Base-by-base conservation (phyloP, 371 early-diverging fungal genomes). In the Entomophthora muscae region DNA sequence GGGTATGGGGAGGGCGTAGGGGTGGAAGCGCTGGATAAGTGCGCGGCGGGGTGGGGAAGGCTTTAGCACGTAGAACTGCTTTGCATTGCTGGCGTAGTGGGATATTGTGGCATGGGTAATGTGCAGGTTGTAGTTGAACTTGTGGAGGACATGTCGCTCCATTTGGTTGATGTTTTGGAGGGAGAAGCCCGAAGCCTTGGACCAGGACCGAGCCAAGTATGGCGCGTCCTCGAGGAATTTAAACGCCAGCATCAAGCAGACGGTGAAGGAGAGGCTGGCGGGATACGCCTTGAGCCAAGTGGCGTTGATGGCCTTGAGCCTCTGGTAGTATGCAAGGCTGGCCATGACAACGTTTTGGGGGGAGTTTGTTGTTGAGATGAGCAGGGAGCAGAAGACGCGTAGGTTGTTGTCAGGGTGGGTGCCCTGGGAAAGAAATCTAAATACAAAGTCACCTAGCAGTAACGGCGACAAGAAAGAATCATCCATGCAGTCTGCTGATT, bases 211-310 rank as follows among this genome's bases (percentile, higher is more conserved):
- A 72, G 83, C 83, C 13, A 82, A 82, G 61, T 80, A 84, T 0
- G 83, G 80, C 62, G 81, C 80, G 66, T 84, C 85, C 60, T 83
- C 83, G 62, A 82, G 68, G 65, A 83, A 82, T 57, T 84, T 84
- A 68, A 81, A 82, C 13, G 80, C 85, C 69, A 71, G 69, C 85
- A 89, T 86, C 24, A 89, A 69, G 10, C 89, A 84, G 12, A 88
- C 88, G 0, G 83, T 83, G 65, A 88, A 84, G 54, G 86, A 64
- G 10, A 42, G 42, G 10, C 42, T 17, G 17, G 17, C 5, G 42
- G 5, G 5, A 10, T 42, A 17, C 10, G 42, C 5, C 17, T 5
- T 17, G 17, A 42, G 42, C 42, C 42, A 42, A 42, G 10, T 17
- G 42, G 10, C 42, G 17, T 42, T 5, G 42, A 10, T 42, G 5